Evolutionary conservation across 352 stramenopile genomes (phyloP), one percentile per base, ranked within the genome.

Genomic region (Phytophthora foliorum): DNA sequence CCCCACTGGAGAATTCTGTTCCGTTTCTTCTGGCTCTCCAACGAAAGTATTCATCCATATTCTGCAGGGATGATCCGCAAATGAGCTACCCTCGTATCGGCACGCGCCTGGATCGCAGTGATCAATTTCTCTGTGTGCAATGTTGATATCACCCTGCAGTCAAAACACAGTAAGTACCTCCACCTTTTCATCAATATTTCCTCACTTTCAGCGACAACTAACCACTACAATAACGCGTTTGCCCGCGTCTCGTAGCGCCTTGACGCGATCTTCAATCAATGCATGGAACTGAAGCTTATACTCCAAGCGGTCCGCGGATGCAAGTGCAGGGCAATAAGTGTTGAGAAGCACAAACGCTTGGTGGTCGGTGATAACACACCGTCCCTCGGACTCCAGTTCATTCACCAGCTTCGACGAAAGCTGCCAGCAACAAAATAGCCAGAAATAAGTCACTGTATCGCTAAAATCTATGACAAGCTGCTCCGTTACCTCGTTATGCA

Each of bases 341-440:
- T 98, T 98, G 36, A 98, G 50, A 16, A 98, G 74, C 32, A 97
- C 82, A 69, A 97, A 98, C n/a, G 86, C 69, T 48, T 81, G 62
- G 63, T 97, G 91, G 60, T 97, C 89, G 6, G 91, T 97, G 54
- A 97, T 89, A 19, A 98, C 69, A 56, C 90, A 90, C 2, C 92
- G 83, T 4, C 92, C 92, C 73, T 97, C 92, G 19, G 78, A 75
- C 42, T 95, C 88, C 42, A 95, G 62, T 19, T 92, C 75, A 10
- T 63, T 84, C 68, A 93, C 59, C 14, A 86, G 19, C 67, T 85
- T 86, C 0, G 79, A 48, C 3, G 80, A 61, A n/a, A 92, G 66
- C 85, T 93, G 46, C 2, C 7, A 49, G 10, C n/a, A 49, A 14
- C 42, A 27, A 29, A 49, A 17, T 22, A 29, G 42, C 29, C 11